These are phyloP conservation scores for Periconia macrospinosa DNA, from an alignment of 2,329 filamentous ascomycete species.

Conservation along the genomic window DNA sequence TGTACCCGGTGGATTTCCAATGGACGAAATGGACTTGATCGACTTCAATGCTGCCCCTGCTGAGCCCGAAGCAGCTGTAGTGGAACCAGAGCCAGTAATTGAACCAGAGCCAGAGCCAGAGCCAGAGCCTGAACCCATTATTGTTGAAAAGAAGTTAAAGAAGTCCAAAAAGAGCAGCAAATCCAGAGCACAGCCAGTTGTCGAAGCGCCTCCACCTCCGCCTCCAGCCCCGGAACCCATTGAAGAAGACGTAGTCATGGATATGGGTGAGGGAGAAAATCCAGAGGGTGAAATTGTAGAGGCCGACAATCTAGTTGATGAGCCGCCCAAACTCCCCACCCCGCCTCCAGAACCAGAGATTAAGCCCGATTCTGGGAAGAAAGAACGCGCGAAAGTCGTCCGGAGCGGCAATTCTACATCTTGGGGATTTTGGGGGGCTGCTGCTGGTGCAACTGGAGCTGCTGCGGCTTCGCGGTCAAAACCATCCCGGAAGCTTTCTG, in stretches of 20 bases:
- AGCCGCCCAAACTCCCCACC: conserved; percentile 47
- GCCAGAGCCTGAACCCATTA: conserved; percentile 19
- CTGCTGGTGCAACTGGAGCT: conserved; percentile 29
- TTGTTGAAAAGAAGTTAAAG: conserved; percentile 32
- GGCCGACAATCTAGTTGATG: background rate
- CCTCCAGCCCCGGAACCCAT: conserved; percentile 29
- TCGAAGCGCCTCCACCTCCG: conserved; percentile 34
- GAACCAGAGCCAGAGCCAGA: conserved; percentile 15
- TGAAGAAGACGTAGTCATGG: conserved; percentile 18
- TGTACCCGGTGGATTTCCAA: conserved; percentile 51
- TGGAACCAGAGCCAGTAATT: conserved; percentile 21
- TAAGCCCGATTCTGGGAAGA: conserved; percentile 60
- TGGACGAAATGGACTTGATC: conserved; percentile 43
- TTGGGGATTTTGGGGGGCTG: conserved; percentile 75
- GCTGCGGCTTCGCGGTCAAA: conserved; percentile 45
- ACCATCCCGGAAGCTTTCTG: conserved; percentile 35
- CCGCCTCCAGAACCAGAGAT: conserved; percentile 44
- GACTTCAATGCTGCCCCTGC: conserved; percentile 23
- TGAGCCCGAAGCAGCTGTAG: conserved; percentile 1
- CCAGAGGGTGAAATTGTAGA: conserved; percentile 10
- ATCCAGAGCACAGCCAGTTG: conserved; percentile 20
- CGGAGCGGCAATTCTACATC: conserved; percentile 68
- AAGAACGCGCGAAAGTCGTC: conserved; percentile 75
- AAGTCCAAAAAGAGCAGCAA: conserved; percentile 40
- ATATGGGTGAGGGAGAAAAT: conserved; percentile 21